Base-by-base conservation (phyloP, 2,329 filamentous ascomycete species). In the Hysterium pulicare region DNA sequence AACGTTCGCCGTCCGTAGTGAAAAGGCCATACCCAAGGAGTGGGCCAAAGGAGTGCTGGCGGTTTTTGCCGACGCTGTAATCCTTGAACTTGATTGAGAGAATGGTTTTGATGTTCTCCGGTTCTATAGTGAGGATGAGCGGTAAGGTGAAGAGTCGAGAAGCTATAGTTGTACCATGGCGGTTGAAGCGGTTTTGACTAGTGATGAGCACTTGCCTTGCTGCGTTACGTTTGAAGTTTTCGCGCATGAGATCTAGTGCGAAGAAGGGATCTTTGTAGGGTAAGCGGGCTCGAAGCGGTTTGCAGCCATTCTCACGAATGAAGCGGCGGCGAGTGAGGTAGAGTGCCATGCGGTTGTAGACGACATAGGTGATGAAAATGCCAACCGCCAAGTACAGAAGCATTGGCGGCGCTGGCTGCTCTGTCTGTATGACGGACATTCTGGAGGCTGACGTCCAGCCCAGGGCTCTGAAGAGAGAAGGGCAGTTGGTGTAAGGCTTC, bases 201-300 rank as follows among this genome's bases (percentile, higher is more conserved):
- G 13, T 58, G 6, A 26, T 73, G 11, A 69, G 53, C 0, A 49
- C 30, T 11, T 54, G 32, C 32, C 59, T 59, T 13, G 58, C 45
- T 17, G 66, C 69, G 41, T 67, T 45, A 3, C 71, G 66, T 10
- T 58, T 56, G 16, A 70, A 42, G 44, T 71, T 70, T 20, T 61
- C 49, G 28, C 63, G 50, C 44, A 80, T 66, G 30, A 73, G 57
- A 54, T 80, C 76, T 20, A 75, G 51, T 2, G 79, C 80, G 3
- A 81, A 61, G 41, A 83, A 52, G 0, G 71, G 75, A 49, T 82
- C 81, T 41, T 70, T 70, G 59, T 79, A 73, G 3, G 74, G 74
- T 46, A 71, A 75, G 7, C 48, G 44, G 2, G 59, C 48, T 9
- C 62, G 54, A n/a, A 69, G 67, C 7, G 69, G 68, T 37, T 74